Base-by-base conservation (phyloP, 2,329 filamentous ascomycete species). In the Tolypocladium album region DNA sequence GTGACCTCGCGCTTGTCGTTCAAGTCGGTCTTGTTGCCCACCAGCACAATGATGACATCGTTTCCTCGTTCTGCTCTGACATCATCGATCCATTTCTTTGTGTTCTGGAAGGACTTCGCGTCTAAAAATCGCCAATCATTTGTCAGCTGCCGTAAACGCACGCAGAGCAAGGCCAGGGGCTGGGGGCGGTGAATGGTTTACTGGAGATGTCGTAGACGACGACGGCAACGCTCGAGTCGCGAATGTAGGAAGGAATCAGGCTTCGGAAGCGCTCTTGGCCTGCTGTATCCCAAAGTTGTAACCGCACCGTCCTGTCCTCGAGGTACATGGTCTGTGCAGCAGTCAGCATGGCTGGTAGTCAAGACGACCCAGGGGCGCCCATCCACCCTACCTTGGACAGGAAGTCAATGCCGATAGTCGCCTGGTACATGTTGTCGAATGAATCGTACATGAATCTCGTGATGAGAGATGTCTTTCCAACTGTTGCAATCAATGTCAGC, bases 361-460 rank as follows among this genome's bases (percentile, higher is more conserved):
- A 22, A 36, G 31, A n/a, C 17, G 4, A 20, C 13, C 5, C 31
- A 36, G 5, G 7, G 34, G 20, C 47, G 13, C 39, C n/a, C 42
- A 4, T 38, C 36, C 36, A 38, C 53, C 68, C 74, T 81, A 90
- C 91, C 88, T 99, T 99, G 71, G 92, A 97, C 67, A 99, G 85
- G 74, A 99, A 99, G 78, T 99, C 94, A 79, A 99, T 99, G 71
- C 94, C 94, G 72, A 99, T 97, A 45, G 94, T 99, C 61, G 94
- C 94, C 78, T 99, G 94, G 79, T 99, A 99, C 82, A 93, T 97
- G 79, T 96, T 97, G 82, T 99, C 94, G 81, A 99, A 99, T 56
- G 94, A 97, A 78, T 99, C 94, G 82, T 99, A 99, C 94, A 99
- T 99, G 82, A 99, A 99, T 65, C 94, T 88, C 66, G 94, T 99